Evolutionary conservation across 257 asterid species (phyloP).

Genomic region (Scutellaria galericulata): DNA sequence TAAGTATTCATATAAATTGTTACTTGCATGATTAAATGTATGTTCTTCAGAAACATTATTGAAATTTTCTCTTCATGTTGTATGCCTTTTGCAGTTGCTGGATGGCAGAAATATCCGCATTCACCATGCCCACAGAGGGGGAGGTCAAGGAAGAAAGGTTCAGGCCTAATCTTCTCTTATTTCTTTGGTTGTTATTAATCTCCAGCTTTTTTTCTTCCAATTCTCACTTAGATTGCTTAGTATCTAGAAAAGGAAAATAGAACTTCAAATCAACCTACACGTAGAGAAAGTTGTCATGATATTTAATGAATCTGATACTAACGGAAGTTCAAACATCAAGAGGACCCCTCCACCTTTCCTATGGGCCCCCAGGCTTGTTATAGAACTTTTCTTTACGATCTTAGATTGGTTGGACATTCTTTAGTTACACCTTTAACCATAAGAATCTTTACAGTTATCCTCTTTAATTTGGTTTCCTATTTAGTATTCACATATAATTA

Average conservation of each 20-base stretch:
- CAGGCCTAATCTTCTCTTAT: conserved; percentile 21
- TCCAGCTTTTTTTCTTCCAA: background rate
- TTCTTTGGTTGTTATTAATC: background rate
- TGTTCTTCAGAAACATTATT: conserved; percentile 1
- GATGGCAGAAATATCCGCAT: conserved; percentile 76
- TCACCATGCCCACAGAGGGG: conserved; percentile 46
- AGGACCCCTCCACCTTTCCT: background rate
- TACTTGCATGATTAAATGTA: background rate
- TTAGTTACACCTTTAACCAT: background rate
- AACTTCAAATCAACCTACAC: background rate
- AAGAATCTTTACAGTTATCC: background rate
- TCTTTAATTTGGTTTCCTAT: conserved; percentile 15
- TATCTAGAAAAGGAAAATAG: background rate
- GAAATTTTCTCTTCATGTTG: background rate
- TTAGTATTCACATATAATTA: background rate
- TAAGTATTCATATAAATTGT: background rate
- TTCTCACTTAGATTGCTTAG: background rate
- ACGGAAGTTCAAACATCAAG: background rate
- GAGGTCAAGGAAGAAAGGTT: conserved; percentile 35
- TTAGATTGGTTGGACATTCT: background rate
- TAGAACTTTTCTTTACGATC: conserved; percentile 1
- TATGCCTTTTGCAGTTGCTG: conserved; percentile 50
- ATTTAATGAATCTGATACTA: background rate
- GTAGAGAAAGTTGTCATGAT: background rate
- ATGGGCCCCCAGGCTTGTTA: conserved; percentile 9